Evolutionary conservation across 1,284 basidiomycete genomes (phyloP), one percentile per base, ranked within the genome.

Genomic region (Fomitopsis betulina): DNA sequence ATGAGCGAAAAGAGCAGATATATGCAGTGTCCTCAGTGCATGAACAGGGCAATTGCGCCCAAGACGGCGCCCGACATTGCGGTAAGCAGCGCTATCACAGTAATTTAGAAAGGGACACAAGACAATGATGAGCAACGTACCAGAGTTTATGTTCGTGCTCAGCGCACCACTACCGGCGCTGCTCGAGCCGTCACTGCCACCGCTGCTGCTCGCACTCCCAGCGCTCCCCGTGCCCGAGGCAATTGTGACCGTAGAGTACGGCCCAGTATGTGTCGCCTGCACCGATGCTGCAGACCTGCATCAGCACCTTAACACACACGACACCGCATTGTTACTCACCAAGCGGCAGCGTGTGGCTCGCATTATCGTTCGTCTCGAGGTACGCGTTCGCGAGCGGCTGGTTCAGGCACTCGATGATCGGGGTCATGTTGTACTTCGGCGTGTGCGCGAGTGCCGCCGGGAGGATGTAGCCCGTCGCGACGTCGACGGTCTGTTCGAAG

Each of bases 401-500:
- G 68, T 84, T 80, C 62, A 89, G 69, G 76, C 93, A 94, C 27
- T 76, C 70, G 60, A 87, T 78, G 68, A 95, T 82, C n/a, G 86
- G 85, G 65, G 79, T 66, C 54, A 89, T 85, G 45, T 75, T 82
- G 75, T 92, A 84, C 39, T 75, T 69, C 58, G 83, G 82, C 63
- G 79, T 73, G 70, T 81, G 81, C 0, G 84, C 83, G 49, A 86
- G 71, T 7, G 84, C 86, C 64, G 85, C 82, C 2, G 86, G 86
- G 25, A 88, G 76, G 62, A 88, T 85, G 70, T 88, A 89, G 23
- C 85, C 87, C 6, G 82, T 84, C 2, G 86, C 86, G 19, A 88
- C 73, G 61, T 89, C 83, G 25, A 89, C 86, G 1, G 80, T 76
- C 68, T 88, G 83, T 66, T 84, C 79, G 75, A 85, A 88, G 43